Base-by-base conservation (phyloP, 2,329 filamentous ascomycete species). In the Paramyrothecium sp. region DNA sequence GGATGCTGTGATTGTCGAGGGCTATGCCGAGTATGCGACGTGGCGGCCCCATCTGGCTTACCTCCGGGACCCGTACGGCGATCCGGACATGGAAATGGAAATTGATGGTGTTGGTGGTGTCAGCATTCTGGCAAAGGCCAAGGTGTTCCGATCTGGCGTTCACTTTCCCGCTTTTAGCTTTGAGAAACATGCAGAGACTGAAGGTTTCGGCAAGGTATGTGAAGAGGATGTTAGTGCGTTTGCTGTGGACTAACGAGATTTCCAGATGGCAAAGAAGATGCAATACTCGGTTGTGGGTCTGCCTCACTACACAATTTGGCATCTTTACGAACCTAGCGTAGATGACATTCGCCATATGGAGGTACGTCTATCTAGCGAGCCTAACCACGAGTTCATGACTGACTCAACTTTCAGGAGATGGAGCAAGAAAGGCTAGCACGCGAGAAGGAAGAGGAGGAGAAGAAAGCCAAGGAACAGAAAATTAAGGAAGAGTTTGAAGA, bases 31-130 rank as follows among this genome's bases (percentile, higher is more conserved):
- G 77, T 99, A 99, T 72, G 95, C 95, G 20, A 99, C 95, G 1
- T 99, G 95, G 95, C 84, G 95, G 63, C 95, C 95, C 47, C 95
- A 99, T 82, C 81, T 99, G 69, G 95, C 95, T 47, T 99, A 99
- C 71, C 85, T 99, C 8, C 89, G 95, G 58, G 95, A 99, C 71
- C 95, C 95, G 2, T 98, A 96, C 68, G 95, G 95, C 44, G 95
- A 99, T 70, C 94, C 94, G 20, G 95, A 99, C 71, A 97, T 98
- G 89, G 95, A 99, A 72, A 98, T 99, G 95, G 95, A 99, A 68
- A 94, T 99, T 66, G 95, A 99, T 66, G 95, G 95, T 63, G 93
- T 99, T 51, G 94, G 95, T 53, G 95, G 95, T 76, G 95, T 99
- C 66, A 97, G 92, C 77, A 99, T 99, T 67, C 76, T 99, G 65